Evolutionary conservation across 169 alveolate genomes (phyloP), one percentile per base, ranked within the genome.

Genomic region (Plasmodium fragile): DNA sequence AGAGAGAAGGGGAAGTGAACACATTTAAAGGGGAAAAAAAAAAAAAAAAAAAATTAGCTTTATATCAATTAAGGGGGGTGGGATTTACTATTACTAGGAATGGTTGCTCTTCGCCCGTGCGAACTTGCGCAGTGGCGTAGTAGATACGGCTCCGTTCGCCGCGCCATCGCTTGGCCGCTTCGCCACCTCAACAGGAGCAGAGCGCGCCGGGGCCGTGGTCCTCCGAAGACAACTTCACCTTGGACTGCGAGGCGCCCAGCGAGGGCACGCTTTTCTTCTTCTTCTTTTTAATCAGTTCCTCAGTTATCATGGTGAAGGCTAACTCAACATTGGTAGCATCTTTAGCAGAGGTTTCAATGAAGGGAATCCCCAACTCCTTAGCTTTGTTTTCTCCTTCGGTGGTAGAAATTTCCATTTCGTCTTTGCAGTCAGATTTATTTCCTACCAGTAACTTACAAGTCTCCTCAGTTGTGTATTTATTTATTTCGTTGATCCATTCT

Each of bases 361-460:
- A 96, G 18, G 95, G 96, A 77, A 97, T 96, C 69, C 96, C 94
- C n/a, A 95, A 84, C 73, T 89, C 89, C 80, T 96, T 97, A 0
- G 98, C 98, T 79, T 94, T 89, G 83, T 95, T 96, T 92, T 95
- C 92, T 10, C 96, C 98, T 79, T 96, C 98, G 25, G 94, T 96
- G 10, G 97, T 87, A n/a, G 97, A 32, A 22, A 96, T 95, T 79
- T 94, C 95, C 34, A 95, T 92, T 36, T 96, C 97, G 6, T 94
- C 94, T 30, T 80, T 83, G 82, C 98, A 81, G 92, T 99, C 99
- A 73, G 98, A 95, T 94, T 99, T 99, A 95, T 99, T 99, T 39
- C 99, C 99, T 10, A 99, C 96, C 1, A 99, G 97, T n/a, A 99
- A 95, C 85, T 97, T 97, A 90, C 97, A 97, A 4, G 99, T 98